phyloP scores from a whole-genome alignment of 176 grass and related monocot genomes.

The Phoenix dactylifera region DNA sequence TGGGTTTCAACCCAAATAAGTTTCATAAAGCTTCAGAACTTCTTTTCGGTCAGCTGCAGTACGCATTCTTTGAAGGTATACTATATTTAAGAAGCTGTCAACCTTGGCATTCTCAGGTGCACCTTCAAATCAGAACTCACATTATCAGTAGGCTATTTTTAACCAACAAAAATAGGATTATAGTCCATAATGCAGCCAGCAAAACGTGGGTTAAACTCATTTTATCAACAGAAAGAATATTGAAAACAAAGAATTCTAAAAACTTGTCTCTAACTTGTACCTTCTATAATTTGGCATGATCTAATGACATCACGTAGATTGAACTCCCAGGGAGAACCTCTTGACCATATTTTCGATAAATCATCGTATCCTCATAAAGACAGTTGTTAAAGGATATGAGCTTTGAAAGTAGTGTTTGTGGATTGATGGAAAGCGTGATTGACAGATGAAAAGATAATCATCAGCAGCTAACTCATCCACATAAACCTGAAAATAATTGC shows the following conservation, averaged over 20 bases:
- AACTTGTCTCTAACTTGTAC: neutral
- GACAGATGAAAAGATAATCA: constrained; percentile 78
- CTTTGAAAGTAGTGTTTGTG: constrained; percentile 42
- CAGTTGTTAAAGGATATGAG: constrained; percentile 74
- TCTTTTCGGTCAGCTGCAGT: constrained; percentile 56
- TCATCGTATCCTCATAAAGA: constrained; percentile 76
- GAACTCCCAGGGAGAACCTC: constrained; percentile 96
- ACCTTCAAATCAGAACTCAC: constrained; percentile 21
- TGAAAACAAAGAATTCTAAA: no score
- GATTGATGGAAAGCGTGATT: constrained; percentile 43
- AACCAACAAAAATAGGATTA: neutral
- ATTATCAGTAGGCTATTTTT: neutral
- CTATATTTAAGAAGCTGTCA: constrained; percentile 72
- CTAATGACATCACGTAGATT: constrained; percentile 94
- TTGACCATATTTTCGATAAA: constrained; percentile 72
- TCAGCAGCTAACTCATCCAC: constrained; percentile 73
- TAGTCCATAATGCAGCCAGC: no score
- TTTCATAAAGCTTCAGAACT: constrained; percentile 76
- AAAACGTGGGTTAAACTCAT: no score
- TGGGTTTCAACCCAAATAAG: constrained; percentile 48
- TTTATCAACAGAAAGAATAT: no score
- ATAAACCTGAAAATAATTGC: constrained; percentile 38
- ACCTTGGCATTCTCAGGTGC: constrained; percentile 28
- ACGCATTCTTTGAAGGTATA: constrained; percentile 92
- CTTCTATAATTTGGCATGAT: constrained; percentile 72